Conservation (phyloP, 176 grass and related monocot species). For the Paspalum notatum region DNA sequence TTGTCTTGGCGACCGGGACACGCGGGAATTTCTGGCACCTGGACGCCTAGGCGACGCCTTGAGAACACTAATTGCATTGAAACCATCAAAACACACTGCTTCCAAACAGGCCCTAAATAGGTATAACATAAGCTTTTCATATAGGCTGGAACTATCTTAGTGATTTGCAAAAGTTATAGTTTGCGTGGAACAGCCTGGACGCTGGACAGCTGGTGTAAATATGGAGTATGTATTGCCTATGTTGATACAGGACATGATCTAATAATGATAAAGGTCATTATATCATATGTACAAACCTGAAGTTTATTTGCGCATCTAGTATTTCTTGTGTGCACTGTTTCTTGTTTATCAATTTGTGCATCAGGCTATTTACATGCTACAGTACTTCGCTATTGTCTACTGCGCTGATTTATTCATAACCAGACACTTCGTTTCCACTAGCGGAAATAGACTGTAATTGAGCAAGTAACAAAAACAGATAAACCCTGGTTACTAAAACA, state of each 20-base stretch:
- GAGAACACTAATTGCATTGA: too few species aligned
- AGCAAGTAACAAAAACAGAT: background rate
- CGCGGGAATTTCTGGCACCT: too few species aligned
- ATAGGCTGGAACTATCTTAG: background rate
- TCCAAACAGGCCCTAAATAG: background rate
- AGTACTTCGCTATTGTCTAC: background rate
- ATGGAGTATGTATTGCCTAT: background rate
- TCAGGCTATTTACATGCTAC: background rate
- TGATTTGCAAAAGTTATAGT: background rate
- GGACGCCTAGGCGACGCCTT: too few species aligned
- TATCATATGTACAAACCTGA: background rate
- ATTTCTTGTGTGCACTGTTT: background rate
- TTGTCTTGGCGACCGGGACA: too few species aligned
- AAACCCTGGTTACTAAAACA: background rate
- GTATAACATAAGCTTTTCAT: background rate
- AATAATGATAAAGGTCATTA: background rate
- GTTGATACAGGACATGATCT: background rate
- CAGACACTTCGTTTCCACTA: background rate
- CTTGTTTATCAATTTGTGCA: background rate
- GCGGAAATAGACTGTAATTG: conserved; percentile 44
- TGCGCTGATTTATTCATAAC: background rate
- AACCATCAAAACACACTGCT: too few species aligned
- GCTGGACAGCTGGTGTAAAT: background rate
- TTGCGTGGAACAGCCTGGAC: too few species aligned
- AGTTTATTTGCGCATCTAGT: background rate